Evolutionary conservation across 75 land plant species (phyloP).

Genomic region (Adiantum capillusveneris): DNA sequence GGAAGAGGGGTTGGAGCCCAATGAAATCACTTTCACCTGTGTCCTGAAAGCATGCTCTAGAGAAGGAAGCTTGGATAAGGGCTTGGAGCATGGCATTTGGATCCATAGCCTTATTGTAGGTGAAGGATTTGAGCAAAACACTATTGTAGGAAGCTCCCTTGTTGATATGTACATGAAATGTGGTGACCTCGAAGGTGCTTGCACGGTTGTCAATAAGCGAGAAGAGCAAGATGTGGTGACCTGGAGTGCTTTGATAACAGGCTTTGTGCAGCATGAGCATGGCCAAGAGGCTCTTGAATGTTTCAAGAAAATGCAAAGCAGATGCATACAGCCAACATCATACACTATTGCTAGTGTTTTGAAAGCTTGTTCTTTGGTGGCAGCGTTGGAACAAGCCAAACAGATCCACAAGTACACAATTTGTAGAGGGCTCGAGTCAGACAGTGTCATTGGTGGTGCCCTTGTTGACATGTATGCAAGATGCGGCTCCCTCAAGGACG

Average conservation of each 20-base stretch:
- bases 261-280: constrained; percentile 18
- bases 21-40: constrained; percentile 22
- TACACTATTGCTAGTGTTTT: constrained; percentile 10
- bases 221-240: constrained; percentile 12
- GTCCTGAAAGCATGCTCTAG: constrained; percentile 8
- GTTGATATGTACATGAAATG: constrained; percentile 21
- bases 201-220: constrained; percentile 21
- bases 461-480: constrained; percentile 21
- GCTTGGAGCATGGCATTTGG: constrained; percentile 4
- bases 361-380: constrained; percentile 10
- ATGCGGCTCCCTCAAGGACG: constrained; percentile 7
- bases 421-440: constrained; percentile 6
- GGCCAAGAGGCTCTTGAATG: constrained; percentile 17
- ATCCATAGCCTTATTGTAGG: constrained; percentile 14
- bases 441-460: constrained; percentile 5
- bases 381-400: constrained; percentile 9
- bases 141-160: constrained; percentile 25
- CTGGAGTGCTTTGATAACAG: constrained; percentile 30
- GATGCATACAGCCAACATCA: constrained; percentile 6
- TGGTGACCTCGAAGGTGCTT: constrained; percentile 17
- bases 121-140: constrained; percentile 9
- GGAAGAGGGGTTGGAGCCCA: constrained; percentile 12
- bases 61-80: neutral
- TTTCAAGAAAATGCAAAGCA: constrained; percentile 15
- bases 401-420: constrained; percentile 14